Evolutionary conservation across 129 eudicot genomes (phyloP), one percentile per base, ranked within the genome.

Genomic region (Cynara cardunculus): DNA sequence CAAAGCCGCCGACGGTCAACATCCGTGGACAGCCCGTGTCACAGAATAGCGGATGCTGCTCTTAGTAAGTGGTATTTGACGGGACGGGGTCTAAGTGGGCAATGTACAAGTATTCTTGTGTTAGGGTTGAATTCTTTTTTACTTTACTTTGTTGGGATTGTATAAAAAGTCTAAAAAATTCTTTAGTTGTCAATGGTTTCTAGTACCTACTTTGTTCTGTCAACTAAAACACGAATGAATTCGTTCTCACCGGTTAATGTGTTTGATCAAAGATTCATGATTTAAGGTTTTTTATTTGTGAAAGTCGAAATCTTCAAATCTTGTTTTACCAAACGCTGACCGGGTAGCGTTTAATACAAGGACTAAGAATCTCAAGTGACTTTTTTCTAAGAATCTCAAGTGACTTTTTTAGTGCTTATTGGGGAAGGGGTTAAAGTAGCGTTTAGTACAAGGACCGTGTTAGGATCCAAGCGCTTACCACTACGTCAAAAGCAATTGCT

Each of bases 11-110:
- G 5, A 90, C 94, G 3, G 95, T 92, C 71, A 87, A 90, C 85
- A 88, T 92, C 25, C 91, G 95, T 46, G 97, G 97, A 41, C 97
- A 92, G 85, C 94, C 97, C 7, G 97, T 92, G 46, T 87, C 88
- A 77, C 94, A 90, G 84, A 92, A 75, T 53, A 88, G 94, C 73
- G 91, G 92, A 67, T 92, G 97, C 86, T 92, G 97, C 88, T 92
- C 97, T 70, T 91, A 85, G 76, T 79, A 64, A 80, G 32, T 41
- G 27, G 78, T 73, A 74, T 84, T 74, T 79, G 80, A 76, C 46
- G 64, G 80, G 87, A n/a, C n/a, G n/a, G 53, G 24, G 10, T n/a
- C 71, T 61, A 66, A 44, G 82, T 85, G 87, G 71, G 72, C 18
- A 49, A 73, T 85, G 85, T 85, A 81, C 78, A 81, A 85, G 79